These are phyloP conservation scores for Trapa incisa DNA, from an alignment of 345 rosid species.

Conservation along the genomic window DNA sequence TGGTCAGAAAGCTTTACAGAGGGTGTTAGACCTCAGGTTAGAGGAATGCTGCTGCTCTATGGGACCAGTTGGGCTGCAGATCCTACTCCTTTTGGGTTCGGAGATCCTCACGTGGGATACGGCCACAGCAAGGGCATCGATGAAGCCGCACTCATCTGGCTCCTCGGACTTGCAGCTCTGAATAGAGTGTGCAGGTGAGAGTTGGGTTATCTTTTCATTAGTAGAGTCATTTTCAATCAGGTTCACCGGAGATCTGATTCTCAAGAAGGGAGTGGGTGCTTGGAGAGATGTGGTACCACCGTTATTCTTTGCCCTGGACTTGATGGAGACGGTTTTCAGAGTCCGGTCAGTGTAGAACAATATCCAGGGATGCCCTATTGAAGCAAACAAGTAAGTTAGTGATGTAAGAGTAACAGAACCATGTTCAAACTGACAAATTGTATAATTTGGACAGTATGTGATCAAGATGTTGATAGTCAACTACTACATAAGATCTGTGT, in stretches of 20 bases:
- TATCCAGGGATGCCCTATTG: slow-evolving; percentile 85
- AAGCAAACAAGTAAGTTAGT: neutral
- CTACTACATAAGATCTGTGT: too few species aligned
- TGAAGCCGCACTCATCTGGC: slow-evolving; percentile 63
- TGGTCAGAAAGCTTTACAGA: slow-evolving; percentile 79
- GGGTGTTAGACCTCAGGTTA: slow-evolving; percentile 67
- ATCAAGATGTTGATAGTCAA: neutral
- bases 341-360: slow-evolving; percentile 24
- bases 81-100: slow-evolving; percentile 73
- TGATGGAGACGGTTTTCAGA: too few species aligned
- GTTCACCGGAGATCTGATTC: slow-evolving; percentile 27
- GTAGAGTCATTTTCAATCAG: slow-evolving; percentile 13
- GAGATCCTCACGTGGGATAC: slow-evolving; percentile 76
- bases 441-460: neutral
- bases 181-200: slow-evolving; percentile 26
- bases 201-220: slow-evolving; percentile 4
- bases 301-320: too few species aligned
- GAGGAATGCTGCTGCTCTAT: slow-evolving; percentile 83
- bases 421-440: neutral
- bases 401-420: neutral
- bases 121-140: slow-evolving; percentile 80
- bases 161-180: slow-evolving; percentile 52
- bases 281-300: too few species aligned
- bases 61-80: slow-evolving; percentile 63
- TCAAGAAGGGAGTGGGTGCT: too few species aligned